Base-by-base conservation (phyloP, 2,329 filamentous ascomycete genomes). In the Fusarium agapanthi region DNA sequence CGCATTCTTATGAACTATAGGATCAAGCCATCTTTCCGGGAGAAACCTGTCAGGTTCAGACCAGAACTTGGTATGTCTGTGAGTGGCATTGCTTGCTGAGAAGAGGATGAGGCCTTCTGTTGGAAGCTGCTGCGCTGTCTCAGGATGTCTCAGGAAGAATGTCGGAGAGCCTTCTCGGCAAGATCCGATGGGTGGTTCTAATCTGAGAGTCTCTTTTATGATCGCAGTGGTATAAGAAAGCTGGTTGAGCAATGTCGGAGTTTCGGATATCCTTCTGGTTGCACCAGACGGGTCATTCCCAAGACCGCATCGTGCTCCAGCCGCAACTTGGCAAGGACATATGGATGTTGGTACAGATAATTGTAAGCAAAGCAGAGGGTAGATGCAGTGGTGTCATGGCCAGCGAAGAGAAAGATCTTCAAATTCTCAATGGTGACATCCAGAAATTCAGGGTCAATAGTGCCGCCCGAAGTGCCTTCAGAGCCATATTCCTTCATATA, bases 321-420 rank as follows among this genome's bases (percentile, higher is more conserved):
- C 12, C 41, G 60, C 7, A 62, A 43, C 12, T 30, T 62, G 4
- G 41, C 26, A 9, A 58, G 44, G 1, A 32, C 26, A 3, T 44
- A 16, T 2, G 32, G 50, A 16, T 51, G 50, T 2, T 41, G 34
- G 24, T 57, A 10, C 14, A 64, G 43, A 32, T 64, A 43, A 6
- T 50, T 30, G 30, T 66, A 64, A 35, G 48, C 48, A 34, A 56
- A 66, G 15, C 59, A 66, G 6, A 63, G 50, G 0, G 50, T 63
- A 3, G 41, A 56, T 6, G 63, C 50, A 3, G 63, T 66, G 3
- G 63, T 63, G 24, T 66, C 59, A 24, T 66, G 63, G 16, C 63
- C 59, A 8, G 59, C 63, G 20, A 66, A 66, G 10, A 66, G 59
- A 4, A 66, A 66, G 8, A 66, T 66, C 7, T 63, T 64, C 3